Evolutionary conservation across 768 basidiomycete species (phyloP).

Genomic region (Lepiota subincarnata): DNA sequence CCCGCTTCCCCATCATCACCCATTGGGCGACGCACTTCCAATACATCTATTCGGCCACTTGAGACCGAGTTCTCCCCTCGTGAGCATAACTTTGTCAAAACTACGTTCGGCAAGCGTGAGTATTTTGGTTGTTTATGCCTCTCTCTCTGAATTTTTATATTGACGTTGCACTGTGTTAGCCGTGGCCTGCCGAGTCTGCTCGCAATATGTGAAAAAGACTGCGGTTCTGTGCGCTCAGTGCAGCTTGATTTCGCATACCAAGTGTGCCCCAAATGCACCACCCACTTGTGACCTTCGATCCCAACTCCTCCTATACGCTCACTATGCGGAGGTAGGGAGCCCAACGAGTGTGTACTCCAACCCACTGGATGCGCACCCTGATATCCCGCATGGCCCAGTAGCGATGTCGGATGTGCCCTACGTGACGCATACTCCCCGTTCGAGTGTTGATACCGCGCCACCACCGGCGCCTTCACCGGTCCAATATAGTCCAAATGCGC

Average conservation of each 20-base stretch:
- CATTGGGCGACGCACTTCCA: slow-evolving; percentile 35
- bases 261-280: slow-evolving; percentile 69
- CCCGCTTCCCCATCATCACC: slow-evolving; percentile 30
- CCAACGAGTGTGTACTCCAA: slow-evolving; percentile 49
- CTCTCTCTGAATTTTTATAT: slow-evolving; percentile 5
- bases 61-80: slow-evolving; percentile 56
- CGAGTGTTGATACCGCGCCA: slow-evolving; percentile 42
- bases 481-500: slow-evolving; percentile 15
- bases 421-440: slow-evolving; percentile 37
- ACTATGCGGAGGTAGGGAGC: slow-evolving; percentile 69
- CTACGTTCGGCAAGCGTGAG: slow-evolving; percentile 89
- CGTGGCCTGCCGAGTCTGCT: slow-evolving; percentile 83
- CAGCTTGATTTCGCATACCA: slow-evolving; percentile 82
- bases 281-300: slow-evolving; percentile 80
- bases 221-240: slow-evolving; percentile 88
- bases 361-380: slow-evolving; percentile 41
- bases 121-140: slow-evolving; percentile 15
- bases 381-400: slow-evolving; percentile 35
- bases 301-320: slow-evolving; percentile 73
- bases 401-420: slow-evolving; percentile 58
- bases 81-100: slow-evolving; percentile 86
- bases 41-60: slow-evolving; percentile 34
- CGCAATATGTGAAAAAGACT: slow-evolving; percentile 73
- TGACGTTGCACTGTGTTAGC: slow-evolving; percentile 41
- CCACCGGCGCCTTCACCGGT: slow-evolving; percentile 26